phyloP scores from a whole-genome alignment of 2,329 filamentous ascomycete species.

The Graphiopsis chlorocephala region DNA sequence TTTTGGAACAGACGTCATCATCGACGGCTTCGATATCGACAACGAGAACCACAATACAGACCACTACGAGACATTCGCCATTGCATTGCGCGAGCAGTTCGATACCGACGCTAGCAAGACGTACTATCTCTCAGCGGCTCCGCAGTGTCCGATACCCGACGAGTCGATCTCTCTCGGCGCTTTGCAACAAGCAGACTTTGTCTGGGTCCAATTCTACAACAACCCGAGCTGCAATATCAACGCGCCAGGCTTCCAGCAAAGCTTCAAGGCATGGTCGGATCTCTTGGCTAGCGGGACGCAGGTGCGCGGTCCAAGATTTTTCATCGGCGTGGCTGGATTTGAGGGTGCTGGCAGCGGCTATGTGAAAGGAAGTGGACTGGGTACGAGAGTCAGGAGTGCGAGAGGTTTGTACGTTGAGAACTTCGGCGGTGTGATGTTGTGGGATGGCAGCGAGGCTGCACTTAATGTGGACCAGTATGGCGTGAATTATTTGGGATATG shows the following conservation, averaged over 20 bases:
- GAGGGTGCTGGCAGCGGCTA: constrained; percentile 32
- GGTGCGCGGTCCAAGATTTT: constrained; percentile 27
- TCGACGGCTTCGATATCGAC: constrained; percentile 56
- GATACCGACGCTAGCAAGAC: constrained; percentile 31
- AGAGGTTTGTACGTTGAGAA: constrained; percentile 26
- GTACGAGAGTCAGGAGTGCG: constrained; percentile 22
- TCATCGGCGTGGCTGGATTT: constrained; percentile 32
- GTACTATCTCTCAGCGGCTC: constrained; percentile 51
- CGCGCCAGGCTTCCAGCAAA: constrained; percentile 28
- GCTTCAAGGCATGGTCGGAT: constrained; percentile 32
- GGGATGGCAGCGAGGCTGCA: constrained; percentile 33
- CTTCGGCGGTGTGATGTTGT: constrained; percentile 40
- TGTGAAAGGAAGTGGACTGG: constrained; percentile 28
- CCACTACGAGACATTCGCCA: constrained; percentile 33
- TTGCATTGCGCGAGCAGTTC: constrained; percentile 34
- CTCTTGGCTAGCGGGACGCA: constrained; percentile 19
- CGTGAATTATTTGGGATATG: constrained; percentile 2
- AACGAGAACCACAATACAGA: constrained; percentile 38
- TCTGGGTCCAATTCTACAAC: constrained; percentile 48
- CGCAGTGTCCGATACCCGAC: constrained; percentile 47
- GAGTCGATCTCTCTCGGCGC: constrained; percentile 28
- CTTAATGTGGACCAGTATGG: constrained; percentile 27
- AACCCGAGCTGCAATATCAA: constrained; percentile 44
- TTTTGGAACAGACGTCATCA: constrained; percentile 40
- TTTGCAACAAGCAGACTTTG: constrained; percentile 41